A percentile compares a stretch with the other conserved stretches of the same genome.
These are phyloP conservation scores for Rhazya stricta DNA, from an alignment of 257 asterid genomes.

Conservation along the genomic window DNA sequence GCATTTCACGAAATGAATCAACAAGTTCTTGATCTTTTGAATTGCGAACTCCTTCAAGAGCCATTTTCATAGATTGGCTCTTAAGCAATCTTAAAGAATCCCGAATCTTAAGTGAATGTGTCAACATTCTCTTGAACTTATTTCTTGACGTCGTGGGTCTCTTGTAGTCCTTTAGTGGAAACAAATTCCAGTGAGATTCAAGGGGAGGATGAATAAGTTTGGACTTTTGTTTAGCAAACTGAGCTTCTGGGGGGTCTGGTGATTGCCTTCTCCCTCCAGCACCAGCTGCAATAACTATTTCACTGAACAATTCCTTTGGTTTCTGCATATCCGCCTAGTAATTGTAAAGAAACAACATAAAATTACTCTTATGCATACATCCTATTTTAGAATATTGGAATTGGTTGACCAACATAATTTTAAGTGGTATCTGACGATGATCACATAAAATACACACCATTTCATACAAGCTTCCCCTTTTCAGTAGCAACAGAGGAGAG, in stretches of 20 bases:
- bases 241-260: slow-evolving; percentile 17
- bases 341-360: slow-evolving; percentile 14
- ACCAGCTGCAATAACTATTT: slow-evolving; percentile 30
- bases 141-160: background rate
- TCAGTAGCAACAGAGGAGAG: too few species aligned
- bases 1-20: slow-evolving; percentile 50
- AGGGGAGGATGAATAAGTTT: slow-evolving; percentile 41
- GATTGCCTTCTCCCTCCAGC: slow-evolving; percentile 22
- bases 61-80: slow-evolving; percentile 30
- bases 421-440: too few species aligned
- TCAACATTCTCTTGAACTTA: slow-evolving; percentile 32
- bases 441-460: background rate
- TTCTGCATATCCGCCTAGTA: slow-evolving; percentile 41
- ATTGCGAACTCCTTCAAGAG: slow-evolving; percentile 45
- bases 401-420: background rate
- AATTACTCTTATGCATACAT: background rate
- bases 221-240: slow-evolving; percentile 21
- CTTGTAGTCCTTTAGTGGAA: slow-evolving; percentile 23
- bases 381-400: background rate
- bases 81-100: slow-evolving; percentile 24
- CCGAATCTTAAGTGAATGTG: slow-evolving; percentile 26
- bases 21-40: slow-evolving; percentile 49
- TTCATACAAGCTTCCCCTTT: background rate
- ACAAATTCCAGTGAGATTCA: slow-evolving; percentile 49
- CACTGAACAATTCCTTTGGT: slow-evolving; percentile 39